A percentile compares a stretch with the other conserved stretches of the same genome.
Conservation (phyloP, 345 rosid species). For the Populus tremula region DNA sequence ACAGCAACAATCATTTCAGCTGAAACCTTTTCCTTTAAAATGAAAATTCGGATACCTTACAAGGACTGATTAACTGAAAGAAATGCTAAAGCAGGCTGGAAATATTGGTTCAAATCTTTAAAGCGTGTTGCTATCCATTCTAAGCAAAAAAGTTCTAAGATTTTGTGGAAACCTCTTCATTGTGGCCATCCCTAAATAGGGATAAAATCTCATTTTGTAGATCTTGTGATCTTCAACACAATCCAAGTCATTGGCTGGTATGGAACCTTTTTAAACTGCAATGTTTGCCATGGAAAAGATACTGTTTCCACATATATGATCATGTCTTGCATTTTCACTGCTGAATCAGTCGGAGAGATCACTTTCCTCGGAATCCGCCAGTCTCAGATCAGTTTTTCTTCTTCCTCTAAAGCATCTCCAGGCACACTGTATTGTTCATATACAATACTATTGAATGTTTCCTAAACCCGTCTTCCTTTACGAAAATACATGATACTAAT, state of each 20-base stretch:
- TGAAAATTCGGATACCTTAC: too few relatives aligned
- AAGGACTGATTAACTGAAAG: background rate
- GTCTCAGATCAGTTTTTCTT: background rate
- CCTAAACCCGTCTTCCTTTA: too few relatives aligned
- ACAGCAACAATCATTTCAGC: too few relatives aligned
- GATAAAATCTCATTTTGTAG: constrained; percentile 28
- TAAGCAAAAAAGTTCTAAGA: constrained; percentile 14
- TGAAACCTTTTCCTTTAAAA: too few relatives aligned
- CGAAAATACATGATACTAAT: too few relatives aligned
- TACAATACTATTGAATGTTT: too few relatives aligned
- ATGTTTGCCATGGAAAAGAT: background rate
- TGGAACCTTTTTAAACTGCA: background rate
- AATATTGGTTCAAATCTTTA: background rate
- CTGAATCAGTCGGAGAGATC: too few relatives aligned
- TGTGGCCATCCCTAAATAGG: constrained; percentile 8
- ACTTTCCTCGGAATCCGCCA: background rate
- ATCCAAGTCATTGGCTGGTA: constrained; percentile 14
- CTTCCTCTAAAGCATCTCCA: background rate
- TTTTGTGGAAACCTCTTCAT: constrained; percentile 13
- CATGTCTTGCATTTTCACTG: background rate
- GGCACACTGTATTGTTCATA: too few relatives aligned
- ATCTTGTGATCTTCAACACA: constrained; percentile 27
- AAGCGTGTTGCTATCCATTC: background rate
- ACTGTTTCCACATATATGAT: background rate
- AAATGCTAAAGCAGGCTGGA: background rate